Percentiles rank a stretch among this genome's conserved stretches.
Evolutionary conservation across 768 basidiomycete genomes (phyloP).

Genomic region (Rhodotorula toruloides): DNA sequence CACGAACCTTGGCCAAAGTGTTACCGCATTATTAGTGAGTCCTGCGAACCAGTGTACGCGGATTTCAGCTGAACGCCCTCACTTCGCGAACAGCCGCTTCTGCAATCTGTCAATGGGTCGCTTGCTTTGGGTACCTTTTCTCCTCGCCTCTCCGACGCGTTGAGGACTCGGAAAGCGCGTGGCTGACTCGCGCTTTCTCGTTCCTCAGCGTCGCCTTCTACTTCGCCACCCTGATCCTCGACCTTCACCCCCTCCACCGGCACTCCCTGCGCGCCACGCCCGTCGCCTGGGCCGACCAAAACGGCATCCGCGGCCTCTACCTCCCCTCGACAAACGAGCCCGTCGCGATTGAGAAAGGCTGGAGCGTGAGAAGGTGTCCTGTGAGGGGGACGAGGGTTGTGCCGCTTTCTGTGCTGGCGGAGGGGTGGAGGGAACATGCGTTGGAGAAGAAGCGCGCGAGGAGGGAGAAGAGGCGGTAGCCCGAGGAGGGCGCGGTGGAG

Average conservation of each 20-base stretch:
- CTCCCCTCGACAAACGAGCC: background rate
- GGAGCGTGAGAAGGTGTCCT: too few species aligned
- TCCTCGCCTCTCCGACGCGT: too few species aligned
- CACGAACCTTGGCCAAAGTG: background rate
- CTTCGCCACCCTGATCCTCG: conserved; percentile 23
- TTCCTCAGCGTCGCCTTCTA: background rate
- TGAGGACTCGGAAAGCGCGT: too few species aligned
- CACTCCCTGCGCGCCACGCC: conserved; percentile 4
- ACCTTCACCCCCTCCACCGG: conserved; percentile 26
- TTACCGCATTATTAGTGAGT: conserved; percentile 17
- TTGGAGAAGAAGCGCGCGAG: too few species aligned
- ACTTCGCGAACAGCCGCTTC: conserved; percentile 9
- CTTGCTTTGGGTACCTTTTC: conserved; percentile 1
- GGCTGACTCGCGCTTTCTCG: too few species aligned
- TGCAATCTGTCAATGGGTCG: conserved; percentile 21
- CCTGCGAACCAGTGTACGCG: too few species aligned
- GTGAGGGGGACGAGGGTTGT: too few species aligned
- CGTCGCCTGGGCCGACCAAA: background rate
- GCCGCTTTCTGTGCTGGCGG: too few species aligned
- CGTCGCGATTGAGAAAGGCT: too few species aligned
- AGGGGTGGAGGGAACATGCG: too few species aligned
- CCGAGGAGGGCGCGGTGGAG: too few species aligned
- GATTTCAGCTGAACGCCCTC: background rate
- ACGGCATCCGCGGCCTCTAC: background rate
- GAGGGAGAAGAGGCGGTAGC: too few species aligned